These are phyloP conservation scores for Sugiyamaella qingdaonensis DNA, from an alignment of 805 yeast species.

Conservation along the genomic window DNA sequence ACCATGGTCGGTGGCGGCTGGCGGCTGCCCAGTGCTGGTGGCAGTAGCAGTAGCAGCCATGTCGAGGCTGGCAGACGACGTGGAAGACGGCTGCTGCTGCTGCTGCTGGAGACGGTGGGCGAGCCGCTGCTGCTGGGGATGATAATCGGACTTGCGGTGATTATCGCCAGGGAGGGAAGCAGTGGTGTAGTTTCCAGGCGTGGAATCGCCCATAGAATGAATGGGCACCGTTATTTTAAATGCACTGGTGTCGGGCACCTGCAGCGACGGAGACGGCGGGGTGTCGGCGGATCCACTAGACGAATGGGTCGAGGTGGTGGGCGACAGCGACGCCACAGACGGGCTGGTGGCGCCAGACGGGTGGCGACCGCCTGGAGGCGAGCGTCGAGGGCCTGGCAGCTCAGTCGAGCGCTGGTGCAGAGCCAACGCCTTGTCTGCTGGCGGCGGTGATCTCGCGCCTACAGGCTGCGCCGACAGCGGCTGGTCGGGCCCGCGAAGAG, in stretches of 20 bases:
- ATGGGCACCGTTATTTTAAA: constrained; percentile 4
- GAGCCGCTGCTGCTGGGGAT: not conserved
- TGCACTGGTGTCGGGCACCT: constrained; percentile 7
- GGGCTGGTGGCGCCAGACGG: not conserved
- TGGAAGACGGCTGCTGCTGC: no score
- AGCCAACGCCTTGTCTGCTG: no score
- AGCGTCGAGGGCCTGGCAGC: no score
- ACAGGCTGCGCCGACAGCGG: no score
- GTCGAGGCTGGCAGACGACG: not conserved
- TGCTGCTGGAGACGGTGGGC: not conserved
- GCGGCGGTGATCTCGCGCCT: no score
- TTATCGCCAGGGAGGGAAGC: not conserved
- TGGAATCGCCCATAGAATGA: constrained; percentile 1
- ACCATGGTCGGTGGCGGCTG: not conserved
- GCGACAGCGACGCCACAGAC: not conserved
- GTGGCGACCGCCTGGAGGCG: no score
- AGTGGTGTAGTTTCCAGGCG: constrained; percentile 1
- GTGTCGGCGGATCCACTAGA: not conserved
- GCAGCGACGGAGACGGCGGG: not conserved
- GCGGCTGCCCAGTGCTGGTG: not conserved
- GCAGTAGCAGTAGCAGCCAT: not conserved
- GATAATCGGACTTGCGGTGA: not conserved
- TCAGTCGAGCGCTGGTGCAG: no score
- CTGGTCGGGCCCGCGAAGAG: no score
- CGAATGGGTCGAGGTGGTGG: not conserved